phyloP scores from a whole-genome alignment of 1,284 basidiomycete species.

The Xerocomus nothofagi region DNA sequence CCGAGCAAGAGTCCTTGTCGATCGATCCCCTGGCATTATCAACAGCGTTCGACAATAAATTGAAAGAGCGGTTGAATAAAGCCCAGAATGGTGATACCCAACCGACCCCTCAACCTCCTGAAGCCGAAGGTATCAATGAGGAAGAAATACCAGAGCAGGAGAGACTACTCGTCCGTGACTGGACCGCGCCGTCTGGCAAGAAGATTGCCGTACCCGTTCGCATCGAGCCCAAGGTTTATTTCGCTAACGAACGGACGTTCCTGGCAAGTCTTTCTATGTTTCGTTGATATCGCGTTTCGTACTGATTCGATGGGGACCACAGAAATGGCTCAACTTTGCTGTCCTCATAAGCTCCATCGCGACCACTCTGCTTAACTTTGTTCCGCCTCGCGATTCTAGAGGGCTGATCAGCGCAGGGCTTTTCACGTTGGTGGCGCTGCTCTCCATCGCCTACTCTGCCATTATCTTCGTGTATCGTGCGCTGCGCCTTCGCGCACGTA shows the following conservation, averaged over 20 bases:
- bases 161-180: slow-evolving; percentile 67
- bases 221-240: slow-evolving; percentile 97
- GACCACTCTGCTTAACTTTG: slow-evolving; percentile 89
- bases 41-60: slow-evolving; percentile 76
- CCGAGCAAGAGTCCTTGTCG: slow-evolving; percentile 50
- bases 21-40: slow-evolving; percentile 87
- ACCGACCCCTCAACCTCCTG: slow-evolving; percentile 40
- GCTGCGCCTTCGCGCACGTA: slow-evolving; percentile 67
- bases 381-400: slow-evolving; percentile 68
- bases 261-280: slow-evolving; percentile 50
- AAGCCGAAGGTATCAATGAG: slow-evolving; percentile 43
- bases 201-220: slow-evolving; percentile 90
- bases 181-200: slow-evolving; percentile 86
- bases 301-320: slow-evolving; percentile 16
- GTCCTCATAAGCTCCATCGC: slow-evolving; percentile 89
- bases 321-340: slow-evolving; percentile 95
- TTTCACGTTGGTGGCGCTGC: slow-evolving; percentile 89
- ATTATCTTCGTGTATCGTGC: slow-evolving; percentile 89
- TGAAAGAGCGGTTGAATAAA: slow-evolving; percentile 60
- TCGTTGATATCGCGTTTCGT: slow-evolving; percentile 4
- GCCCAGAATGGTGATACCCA: slow-evolving; percentile 35
- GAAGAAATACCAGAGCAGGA: slow-evolving; percentile 46
- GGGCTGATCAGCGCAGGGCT: slow-evolving; percentile 84
- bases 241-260: slow-evolving; percentile 94
- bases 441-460: slow-evolving; percentile 87